Evolutionary conservation across 1,139 yeast species (phyloP).

Genomic region (Kodamaea arcana): DNA sequence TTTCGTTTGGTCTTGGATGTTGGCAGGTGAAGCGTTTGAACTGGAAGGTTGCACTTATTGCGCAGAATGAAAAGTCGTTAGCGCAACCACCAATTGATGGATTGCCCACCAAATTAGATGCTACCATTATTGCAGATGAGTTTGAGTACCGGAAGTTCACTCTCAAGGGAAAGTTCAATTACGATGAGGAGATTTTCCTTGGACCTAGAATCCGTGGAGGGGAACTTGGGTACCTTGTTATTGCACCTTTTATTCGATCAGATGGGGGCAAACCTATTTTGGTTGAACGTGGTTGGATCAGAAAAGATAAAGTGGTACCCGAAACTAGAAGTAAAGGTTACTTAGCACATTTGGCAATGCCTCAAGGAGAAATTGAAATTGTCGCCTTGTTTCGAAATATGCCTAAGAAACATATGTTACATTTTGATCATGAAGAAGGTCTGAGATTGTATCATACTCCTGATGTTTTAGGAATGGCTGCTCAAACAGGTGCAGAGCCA

Average conservation of each 20-base stretch:
- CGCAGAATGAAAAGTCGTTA: constrained; percentile 76
- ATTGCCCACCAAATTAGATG: constrained; percentile 58
- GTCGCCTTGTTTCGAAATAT: constrained; percentile 71
- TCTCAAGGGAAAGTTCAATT: constrained; percentile 73
- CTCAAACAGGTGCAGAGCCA: constrained; percentile 62
- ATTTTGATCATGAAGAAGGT: constrained; percentile 69
- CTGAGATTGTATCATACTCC: constrained; percentile 63
- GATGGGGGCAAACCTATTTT: constrained; percentile 70
- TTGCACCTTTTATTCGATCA: constrained; percentile 76
- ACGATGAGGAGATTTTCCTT: constrained; percentile 82
- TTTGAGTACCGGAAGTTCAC: constrained; percentile 79
- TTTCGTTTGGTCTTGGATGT: constrained; percentile 81
- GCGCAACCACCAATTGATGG: constrained; percentile 65
- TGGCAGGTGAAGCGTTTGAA: constrained; percentile 87
- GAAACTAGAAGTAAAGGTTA: constrained; percentile 45
- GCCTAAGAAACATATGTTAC: constrained; percentile 66
- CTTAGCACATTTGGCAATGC: constrained; percentile 63
- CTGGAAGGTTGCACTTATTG: constrained; percentile 87
- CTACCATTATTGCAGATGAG: constrained; percentile 49
- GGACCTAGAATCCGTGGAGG: constrained; percentile 86
- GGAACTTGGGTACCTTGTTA: constrained; percentile 69
- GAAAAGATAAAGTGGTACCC: constrained; percentile 69
- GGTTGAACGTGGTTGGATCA: constrained; percentile 91
- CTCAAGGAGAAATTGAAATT: constrained; percentile 69
- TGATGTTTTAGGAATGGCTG: constrained; percentile 80